A percentile compares a stretch with the other conserved stretches of the same genome.
Evolutionary conservation across 495 filamentous ascomycete genomes (phyloP).

Genomic region (Copromyces sp.): DNA sequence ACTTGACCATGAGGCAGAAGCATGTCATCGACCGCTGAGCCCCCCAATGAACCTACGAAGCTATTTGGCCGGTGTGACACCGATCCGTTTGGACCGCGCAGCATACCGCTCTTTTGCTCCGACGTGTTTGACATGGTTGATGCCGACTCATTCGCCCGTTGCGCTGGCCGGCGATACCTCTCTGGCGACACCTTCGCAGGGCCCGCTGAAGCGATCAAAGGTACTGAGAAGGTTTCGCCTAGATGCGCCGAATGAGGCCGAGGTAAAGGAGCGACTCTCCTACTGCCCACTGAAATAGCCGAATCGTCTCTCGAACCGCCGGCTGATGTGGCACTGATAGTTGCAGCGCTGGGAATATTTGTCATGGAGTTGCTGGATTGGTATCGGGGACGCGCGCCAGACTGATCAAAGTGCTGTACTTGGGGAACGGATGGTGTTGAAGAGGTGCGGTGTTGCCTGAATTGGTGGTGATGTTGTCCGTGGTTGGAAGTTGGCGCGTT

Average conservation of each 20-base stretch:
- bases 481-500: slow-evolving; percentile 58
- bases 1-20: slow-evolving; percentile 33
- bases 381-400: slow-evolving; percentile 44
- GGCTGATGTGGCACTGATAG: slow-evolving; percentile 6
- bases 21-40: slow-evolving; percentile 43
- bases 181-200: slow-evolving; percentile 39
- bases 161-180: slow-evolving; percentile 42
- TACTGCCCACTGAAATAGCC: slow-evolving; percentile 13
- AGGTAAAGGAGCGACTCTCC: slow-evolving; percentile 15
- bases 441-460: slow-evolving; percentile 57
- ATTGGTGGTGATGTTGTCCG: slow-evolving; percentile 51
- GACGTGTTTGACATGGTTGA: slow-evolving; percentile 7
- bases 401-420: slow-evolving; percentile 38
- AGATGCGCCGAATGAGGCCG: slow-evolving; percentile 25
- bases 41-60: slow-evolving; percentile 25
- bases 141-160: slow-evolving; percentile 32
- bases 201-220: slow-evolving; percentile 26
- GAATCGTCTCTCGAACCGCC: slow-evolving; percentile 25
- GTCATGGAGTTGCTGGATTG: slow-evolving; percentile 49
- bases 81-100: slow-evolving; percentile 19
- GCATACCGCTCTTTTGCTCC: slow-evolving; percentile 17
- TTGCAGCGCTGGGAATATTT: slow-evolving; percentile 23
- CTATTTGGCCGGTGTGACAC: slow-evolving; percentile 35
- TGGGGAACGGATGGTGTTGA: slow-evolving; percentile 52
- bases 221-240: slow-evolving; percentile 21